These are phyloP conservation scores for Stenogyne calaminthoides DNA, from an alignment of 305 asterid genomes.

Conservation along the genomic window DNA sequence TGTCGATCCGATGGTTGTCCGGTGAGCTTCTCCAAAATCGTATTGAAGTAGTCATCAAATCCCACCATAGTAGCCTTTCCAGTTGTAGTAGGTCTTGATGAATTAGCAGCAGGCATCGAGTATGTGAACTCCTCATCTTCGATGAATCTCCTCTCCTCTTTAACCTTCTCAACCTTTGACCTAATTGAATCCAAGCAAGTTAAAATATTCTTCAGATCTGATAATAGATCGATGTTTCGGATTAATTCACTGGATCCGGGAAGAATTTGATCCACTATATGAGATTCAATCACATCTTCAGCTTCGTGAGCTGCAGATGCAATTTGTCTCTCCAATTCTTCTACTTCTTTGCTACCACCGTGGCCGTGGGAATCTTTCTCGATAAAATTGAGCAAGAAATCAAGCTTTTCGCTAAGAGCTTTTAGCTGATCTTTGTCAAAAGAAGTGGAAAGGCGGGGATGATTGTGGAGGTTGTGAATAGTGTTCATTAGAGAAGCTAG, in stretches of 20 bases:
- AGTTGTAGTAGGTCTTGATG: neutral
- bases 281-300: constrained; percentile 11
- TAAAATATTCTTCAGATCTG: neutral
- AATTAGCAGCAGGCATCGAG: neutral
- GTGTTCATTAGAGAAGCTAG: neutral
- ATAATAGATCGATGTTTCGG: neutral
- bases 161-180: neutral
- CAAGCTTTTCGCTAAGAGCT: neutral
- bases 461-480: neutral
- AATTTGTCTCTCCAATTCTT: neutral
- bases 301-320: neutral
- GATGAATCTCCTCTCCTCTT: neutral
- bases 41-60: neutral
- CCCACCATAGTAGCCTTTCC: neutral
- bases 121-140: neutral
- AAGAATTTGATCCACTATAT: neutral
- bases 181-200: neutral
- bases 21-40: neutral
- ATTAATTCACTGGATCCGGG: neutral
- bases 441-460: constrained; percentile 4
- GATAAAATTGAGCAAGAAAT: neutral
- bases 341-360: neutral
- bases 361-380: neutral
- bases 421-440: neutral
- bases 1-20: neutral